Conservation (phyloP, 306 rosid species). For the Medicago lupulina region DNA sequence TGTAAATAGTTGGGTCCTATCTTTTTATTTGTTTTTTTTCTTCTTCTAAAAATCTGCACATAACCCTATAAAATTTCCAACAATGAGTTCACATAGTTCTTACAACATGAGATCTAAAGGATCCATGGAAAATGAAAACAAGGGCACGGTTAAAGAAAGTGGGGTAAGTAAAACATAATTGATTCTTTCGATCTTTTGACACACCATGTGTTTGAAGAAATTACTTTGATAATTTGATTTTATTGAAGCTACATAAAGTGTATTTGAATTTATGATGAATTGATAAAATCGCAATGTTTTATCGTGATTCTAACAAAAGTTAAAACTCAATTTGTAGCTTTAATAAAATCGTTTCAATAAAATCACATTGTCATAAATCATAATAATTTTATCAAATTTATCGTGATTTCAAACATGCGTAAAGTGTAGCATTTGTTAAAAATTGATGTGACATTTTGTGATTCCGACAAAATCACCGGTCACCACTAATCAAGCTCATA, state of each 20-base stretch:
- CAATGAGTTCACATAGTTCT: conserved; percentile 43
- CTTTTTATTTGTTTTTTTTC: neutral
- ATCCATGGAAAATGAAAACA: conserved; percentile 37
- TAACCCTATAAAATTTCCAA: conserved; percentile 22
- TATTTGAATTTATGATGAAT: neutral
- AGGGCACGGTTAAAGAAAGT: conserved; percentile 28
- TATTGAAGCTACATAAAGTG: neutral
- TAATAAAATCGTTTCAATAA: neutral
- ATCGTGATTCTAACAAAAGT: too few relatives aligned
- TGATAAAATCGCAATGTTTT: neutral
- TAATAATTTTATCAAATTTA: neutral
- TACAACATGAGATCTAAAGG: conserved; percentile 50
- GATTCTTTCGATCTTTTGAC: neutral
- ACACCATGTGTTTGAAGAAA: neutral
- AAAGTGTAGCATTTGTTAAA: neutral
- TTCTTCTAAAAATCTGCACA: neutral
- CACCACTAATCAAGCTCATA: too few relatives aligned
- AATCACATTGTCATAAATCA: neutral
- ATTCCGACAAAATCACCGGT: neutral
- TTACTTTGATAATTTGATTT: neutral
- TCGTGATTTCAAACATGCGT: neutral
- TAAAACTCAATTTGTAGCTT: too few relatives aligned
- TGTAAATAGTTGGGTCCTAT: neutral
- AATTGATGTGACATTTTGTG: neutral
- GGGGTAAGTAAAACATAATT: conserved; percentile 40